Conservation (phyloP, 345 rosid species). For the Capsella bursapastoris region DNA sequence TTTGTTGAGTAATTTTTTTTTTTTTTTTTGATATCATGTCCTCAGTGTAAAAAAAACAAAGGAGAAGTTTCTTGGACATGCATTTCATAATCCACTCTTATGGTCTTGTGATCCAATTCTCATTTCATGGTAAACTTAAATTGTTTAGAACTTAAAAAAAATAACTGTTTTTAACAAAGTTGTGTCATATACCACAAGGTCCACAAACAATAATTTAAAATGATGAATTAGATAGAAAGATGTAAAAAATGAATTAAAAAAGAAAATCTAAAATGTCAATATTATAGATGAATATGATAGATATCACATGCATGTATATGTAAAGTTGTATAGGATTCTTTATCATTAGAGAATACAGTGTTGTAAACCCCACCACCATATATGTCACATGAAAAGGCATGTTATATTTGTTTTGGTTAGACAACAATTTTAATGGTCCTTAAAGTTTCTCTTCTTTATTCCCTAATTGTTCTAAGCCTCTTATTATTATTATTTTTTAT, state of each 20-base stretch:
- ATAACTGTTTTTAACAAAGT: too few species aligned
- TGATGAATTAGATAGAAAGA: too few species aligned
- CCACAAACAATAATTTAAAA: too few species aligned
- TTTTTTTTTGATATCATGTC: too few species aligned
- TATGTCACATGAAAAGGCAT: conserved; percentile 37
- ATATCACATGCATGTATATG: conserved; percentile 13
- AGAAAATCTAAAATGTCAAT: background rate
- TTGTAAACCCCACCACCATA: conserved; percentile 39
- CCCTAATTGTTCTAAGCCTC: conserved; percentile 24
- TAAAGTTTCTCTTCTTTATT: conserved; percentile 30
- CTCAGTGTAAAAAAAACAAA: too few species aligned
- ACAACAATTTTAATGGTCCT: conserved; percentile 33
- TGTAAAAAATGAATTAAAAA: background rate
- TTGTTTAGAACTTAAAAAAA: too few species aligned
- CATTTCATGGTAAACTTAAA: too few species aligned
- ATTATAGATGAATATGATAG: conserved; percentile 4
- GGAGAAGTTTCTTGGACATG: too few species aligned
- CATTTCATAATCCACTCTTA: too few species aligned
- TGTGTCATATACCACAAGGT: too few species aligned
- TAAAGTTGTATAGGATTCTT: conserved; percentile 28
- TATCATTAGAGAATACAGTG: conserved; percentile 5
- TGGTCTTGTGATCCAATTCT: too few species aligned
- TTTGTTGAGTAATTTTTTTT: too few species aligned
- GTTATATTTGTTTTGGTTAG: conserved; percentile 38
- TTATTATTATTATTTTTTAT: background rate